Evolutionary conservation across 2,329 filamentous ascomycete genomes (phyloP).

Genomic region (Cladophialophora bantiana): DNA sequence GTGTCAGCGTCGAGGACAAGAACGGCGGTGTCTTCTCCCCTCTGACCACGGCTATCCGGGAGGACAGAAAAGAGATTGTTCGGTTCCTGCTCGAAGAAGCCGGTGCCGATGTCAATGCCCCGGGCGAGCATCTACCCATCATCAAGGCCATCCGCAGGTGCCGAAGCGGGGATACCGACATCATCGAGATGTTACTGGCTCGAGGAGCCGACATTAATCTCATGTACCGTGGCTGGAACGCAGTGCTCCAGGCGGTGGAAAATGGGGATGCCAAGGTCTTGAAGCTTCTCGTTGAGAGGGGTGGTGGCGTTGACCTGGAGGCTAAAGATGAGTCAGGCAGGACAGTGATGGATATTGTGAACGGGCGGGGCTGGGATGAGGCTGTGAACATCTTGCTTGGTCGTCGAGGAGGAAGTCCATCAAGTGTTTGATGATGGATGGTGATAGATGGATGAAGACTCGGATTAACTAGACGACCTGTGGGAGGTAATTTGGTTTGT

Average conservation of each 20-base stretch:
- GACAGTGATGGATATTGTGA: slow-evolving; percentile 65
- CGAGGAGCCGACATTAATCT: slow-evolving; percentile 72
- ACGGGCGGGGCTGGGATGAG: slow-evolving; percentile 65
- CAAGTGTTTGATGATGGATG: slow-evolving; percentile 5
- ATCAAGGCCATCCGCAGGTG: slow-evolving; percentile 72
- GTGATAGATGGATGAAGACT: background rate
- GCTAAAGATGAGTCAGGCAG: slow-evolving; percentile 62
- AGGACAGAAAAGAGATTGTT: slow-evolving; percentile 67
- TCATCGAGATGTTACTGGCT: slow-evolving; percentile 68
- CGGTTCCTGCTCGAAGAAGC: slow-evolving; percentile 67
- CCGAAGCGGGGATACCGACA: slow-evolving; percentile 63
- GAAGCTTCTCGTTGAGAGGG: slow-evolving; percentile 51
- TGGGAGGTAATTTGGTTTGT: slow-evolving; percentile 7
- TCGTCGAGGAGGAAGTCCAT: slow-evolving; percentile 9
- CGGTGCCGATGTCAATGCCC: slow-evolving; percentile 69
- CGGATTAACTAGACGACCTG: background rate
- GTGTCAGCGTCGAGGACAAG: slow-evolving; percentile 73
- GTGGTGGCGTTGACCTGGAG: slow-evolving; percentile 46
- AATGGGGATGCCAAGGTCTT: slow-evolving; percentile 66
- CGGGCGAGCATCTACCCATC: slow-evolving; percentile 73
- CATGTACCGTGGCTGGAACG: slow-evolving; percentile 71
- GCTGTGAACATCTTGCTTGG: slow-evolving; percentile 56
- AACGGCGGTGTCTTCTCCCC: slow-evolving; percentile 76
- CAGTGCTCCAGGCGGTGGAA: slow-evolving; percentile 70
- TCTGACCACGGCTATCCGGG: slow-evolving; percentile 71